A percentile compares a stretch with the other conserved stretches of the same genome.
Conservation (phyloP, 2,329 filamentous ascomycete genomes). For the Fusarium sp. region DNA sequence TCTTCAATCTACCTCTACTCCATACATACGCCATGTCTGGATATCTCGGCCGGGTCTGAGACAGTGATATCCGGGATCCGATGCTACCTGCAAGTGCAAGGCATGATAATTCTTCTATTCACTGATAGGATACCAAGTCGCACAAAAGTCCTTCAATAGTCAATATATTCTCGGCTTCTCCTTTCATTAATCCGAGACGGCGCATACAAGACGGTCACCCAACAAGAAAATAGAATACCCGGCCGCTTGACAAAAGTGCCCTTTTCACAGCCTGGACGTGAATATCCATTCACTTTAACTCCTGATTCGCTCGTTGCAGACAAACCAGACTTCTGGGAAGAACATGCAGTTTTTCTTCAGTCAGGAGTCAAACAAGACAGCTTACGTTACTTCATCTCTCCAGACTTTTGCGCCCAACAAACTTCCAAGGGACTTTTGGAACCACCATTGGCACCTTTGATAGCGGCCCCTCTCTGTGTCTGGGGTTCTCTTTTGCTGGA, state of each 20-base stretch:
- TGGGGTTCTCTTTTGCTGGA: conserved; percentile 29
- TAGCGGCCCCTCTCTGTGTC: conserved; percentile 40
- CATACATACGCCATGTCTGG: conserved; percentile 34
- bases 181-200: conserved; percentile 30
- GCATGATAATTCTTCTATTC: conserved; percentile 12
- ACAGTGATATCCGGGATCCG: conserved; percentile 32
- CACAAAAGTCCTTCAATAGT: conserved; percentile 26
- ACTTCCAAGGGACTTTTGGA: conserved; percentile 48
- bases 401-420: conserved; percentile 4
- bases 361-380: not conserved
- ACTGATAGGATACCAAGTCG: conserved; percentile 6
- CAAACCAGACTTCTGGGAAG: conserved; percentile 37
- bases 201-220: conserved; percentile 10
- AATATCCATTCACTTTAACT: conserved; percentile 6
- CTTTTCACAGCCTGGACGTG: conserved; percentile 13
- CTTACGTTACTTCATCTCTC: conserved; percentile 26
- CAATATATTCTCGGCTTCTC: not conserved
- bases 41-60: conserved; percentile 41
- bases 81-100: conserved; percentile 26
- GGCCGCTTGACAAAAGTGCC: conserved; percentile 30
- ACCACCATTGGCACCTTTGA: conserved; percentile 49
- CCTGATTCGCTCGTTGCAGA: conserved; percentile 27
- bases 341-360: conserved; percentile 22
- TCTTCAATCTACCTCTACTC: conserved; percentile 10
- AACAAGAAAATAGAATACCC: conserved; percentile 20